Conservation (phyloP, 495 filamentous ascomycete genomes). For the Pyronema domesticum region DNA sequence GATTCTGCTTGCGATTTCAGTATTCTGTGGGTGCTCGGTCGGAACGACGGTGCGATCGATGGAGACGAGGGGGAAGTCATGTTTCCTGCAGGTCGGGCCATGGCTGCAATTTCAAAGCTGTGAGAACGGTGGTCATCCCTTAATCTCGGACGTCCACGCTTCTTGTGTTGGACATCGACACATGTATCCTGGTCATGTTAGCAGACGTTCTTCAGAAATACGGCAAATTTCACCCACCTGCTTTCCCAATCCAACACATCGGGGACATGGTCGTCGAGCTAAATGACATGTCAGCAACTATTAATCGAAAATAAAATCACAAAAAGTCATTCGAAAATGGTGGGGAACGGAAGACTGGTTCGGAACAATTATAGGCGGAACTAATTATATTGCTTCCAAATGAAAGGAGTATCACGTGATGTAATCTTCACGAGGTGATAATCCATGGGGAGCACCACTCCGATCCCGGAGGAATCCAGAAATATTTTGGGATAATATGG, state of each 20-base stretch:
- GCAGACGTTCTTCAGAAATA: not conserved
- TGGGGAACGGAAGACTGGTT: not conserved
- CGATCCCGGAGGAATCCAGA: too few relatives aligned
- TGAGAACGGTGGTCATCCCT: constrained; percentile 52
- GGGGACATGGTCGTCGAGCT: constrained; percentile 46
- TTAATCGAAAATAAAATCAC: not conserved
- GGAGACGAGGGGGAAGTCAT: constrained; percentile 29
- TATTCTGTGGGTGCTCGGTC: constrained; percentile 36
- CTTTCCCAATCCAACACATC: constrained; percentile 43
- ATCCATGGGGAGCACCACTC: too few relatives aligned
- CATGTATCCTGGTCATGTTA: constrained; percentile 49
- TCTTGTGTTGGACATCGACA: constrained; percentile 90
- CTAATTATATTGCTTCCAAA: not conserved
- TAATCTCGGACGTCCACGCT: constrained; percentile 76
- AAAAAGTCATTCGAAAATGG: not conserved
- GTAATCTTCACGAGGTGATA: too few relatives aligned
- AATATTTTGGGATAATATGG: too few relatives aligned
- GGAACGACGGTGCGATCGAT: constrained; percentile 30
- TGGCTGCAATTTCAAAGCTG: constrained; percentile 32
- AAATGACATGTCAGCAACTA: constrained; percentile 9
- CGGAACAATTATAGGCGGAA: too few relatives aligned
- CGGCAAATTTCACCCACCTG: constrained; percentile 17
- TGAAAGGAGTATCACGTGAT: not conserved
- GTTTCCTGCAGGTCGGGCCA: constrained; percentile 18
- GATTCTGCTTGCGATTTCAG: constrained; percentile 39